These are phyloP conservation scores for Yarrowia porcina DNA, from an alignment of 805 yeast species.

Conservation along the genomic window DNA sequence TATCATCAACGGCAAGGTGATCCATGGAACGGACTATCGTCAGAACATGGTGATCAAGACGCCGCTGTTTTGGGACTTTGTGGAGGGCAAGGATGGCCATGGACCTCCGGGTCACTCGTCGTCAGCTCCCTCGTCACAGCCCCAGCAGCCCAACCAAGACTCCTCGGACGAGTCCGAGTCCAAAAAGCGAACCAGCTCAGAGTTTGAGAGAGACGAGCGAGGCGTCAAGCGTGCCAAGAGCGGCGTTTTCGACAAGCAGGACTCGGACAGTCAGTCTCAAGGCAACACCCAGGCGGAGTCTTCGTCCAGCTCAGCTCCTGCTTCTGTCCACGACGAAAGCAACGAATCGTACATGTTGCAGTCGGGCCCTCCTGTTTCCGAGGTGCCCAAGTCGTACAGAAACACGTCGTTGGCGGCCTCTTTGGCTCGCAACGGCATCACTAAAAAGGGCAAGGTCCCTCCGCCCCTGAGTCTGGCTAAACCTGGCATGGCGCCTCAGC, in stretches of 20 bases:
- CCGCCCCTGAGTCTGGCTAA: slow-evolving; percentile 7
- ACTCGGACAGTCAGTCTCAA: not conserved
- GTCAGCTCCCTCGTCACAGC: not conserved
- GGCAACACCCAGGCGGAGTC: not conserved
- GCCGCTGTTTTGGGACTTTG: slow-evolving; percentile 22
- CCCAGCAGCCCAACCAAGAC: not conserved
- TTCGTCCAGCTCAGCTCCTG: not conserved
- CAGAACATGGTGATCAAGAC: slow-evolving; percentile 26
- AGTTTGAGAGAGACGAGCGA: slow-evolving; percentile 11
- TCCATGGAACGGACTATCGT: slow-evolving; percentile 15
- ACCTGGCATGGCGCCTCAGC: slow-evolving; percentile 12
- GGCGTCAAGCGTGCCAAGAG: slow-evolving; percentile 1
- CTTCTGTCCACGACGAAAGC: not conserved
- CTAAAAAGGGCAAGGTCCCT: slow-evolving; percentile 13
- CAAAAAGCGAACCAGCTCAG: not conserved
- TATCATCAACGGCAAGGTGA: slow-evolving; percentile 19
- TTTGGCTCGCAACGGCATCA: slow-evolving; percentile 7
- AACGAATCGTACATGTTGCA: slow-evolving; percentile 14
- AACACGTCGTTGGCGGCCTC: slow-evolving; percentile 23
- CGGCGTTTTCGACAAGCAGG: not conserved
- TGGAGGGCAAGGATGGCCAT: not conserved
- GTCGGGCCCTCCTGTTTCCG: not conserved
- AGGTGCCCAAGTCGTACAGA: slow-evolving; percentile 12
- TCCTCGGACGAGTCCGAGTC: slow-evolving; percentile 7
- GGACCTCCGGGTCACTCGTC: not conserved